Evolutionary conservation across 441 rosid species (phyloP).

Genomic region (Caryocar brasiliense): DNA sequence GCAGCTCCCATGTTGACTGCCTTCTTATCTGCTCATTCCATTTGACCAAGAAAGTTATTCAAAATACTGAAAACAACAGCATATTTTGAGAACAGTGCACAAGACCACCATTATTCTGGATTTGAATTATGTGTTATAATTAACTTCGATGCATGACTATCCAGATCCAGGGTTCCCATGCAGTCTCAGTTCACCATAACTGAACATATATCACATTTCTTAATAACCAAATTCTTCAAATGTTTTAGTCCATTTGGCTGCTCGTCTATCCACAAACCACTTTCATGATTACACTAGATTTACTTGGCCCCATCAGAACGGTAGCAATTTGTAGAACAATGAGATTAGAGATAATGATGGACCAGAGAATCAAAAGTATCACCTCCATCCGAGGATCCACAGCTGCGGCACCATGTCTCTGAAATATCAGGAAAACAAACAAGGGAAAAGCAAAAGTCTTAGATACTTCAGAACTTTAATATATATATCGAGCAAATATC

Average conservation of each 20-base stretch:
- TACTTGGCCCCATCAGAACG: neutral
- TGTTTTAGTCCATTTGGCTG: too few relatives aligned
- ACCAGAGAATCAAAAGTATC: neutral
- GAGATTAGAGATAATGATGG: neutral
- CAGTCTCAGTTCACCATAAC: too few relatives aligned
- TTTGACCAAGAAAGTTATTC: neutral
- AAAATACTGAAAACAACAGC: neutral
- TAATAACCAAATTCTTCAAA: too few relatives aligned
- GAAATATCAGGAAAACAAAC: constrained; percentile 10
- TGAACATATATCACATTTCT: too few relatives aligned
- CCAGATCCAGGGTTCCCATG: too few relatives aligned
- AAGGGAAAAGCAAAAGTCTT: too few relatives aligned
- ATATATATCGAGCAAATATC: too few relatives aligned
- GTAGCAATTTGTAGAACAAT: neutral
- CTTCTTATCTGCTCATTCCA: constrained; percentile 54
- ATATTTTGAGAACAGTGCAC: neutral
- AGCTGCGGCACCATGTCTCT: constrained; percentile 28
- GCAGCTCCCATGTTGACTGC: constrained; percentile 78
- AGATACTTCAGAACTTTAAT: too few relatives aligned
- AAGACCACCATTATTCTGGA: neutral
- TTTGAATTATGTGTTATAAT: too few relatives aligned
- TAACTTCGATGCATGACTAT: too few relatives aligned
- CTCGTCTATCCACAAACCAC: too few relatives aligned
- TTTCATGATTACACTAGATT: neutral
- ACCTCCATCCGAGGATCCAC: constrained; percentile 60